Conservation (phyloP, 2,329 filamentous ascomycete genomes). For the Arthrobotrys megalospora region DNA sequence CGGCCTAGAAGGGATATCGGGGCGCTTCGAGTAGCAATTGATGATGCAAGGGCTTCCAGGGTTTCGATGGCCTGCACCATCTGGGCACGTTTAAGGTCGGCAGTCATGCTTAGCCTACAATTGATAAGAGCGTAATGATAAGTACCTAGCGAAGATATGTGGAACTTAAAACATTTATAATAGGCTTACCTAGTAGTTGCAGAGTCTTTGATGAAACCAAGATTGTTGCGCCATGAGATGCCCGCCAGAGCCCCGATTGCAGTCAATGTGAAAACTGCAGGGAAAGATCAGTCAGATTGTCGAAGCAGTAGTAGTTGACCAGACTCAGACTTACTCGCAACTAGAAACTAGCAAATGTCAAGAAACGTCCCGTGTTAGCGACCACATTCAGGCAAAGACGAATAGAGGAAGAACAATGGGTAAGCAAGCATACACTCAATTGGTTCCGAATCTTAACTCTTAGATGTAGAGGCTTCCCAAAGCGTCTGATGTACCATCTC, state of each 20-base stretch:
- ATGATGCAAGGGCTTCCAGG: slow-evolving; percentile 51
- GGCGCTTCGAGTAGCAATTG: slow-evolving; percentile 57
- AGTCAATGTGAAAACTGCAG: slow-evolving; percentile 55
- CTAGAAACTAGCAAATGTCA: slow-evolving; percentile 33
- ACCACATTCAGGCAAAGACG: neutral
- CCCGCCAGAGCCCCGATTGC: slow-evolving; percentile 53
- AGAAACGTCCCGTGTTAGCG: neutral
- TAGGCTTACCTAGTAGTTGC: slow-evolving; percentile 41
- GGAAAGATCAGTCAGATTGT: slow-evolving; percentile 2
- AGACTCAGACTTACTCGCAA: slow-evolving; percentile 45
- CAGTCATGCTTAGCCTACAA: slow-evolving; percentile 49
- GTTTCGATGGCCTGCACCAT: slow-evolving; percentile 58
- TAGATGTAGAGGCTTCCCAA: slow-evolving; percentile 37
- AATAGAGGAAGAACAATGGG: neutral
- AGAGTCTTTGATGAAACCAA: slow-evolving; percentile 58
- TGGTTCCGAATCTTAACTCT: slow-evolving; percentile 58
- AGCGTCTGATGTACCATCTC: slow-evolving; percentile 44
- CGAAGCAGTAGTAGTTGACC: neutral
- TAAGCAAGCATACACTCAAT: slow-evolving; percentile 47
- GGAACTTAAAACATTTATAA: neutral
- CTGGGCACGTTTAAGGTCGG: slow-evolving; percentile 57
- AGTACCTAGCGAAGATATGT: neutral
- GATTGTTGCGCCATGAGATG: slow-evolving; percentile 60
- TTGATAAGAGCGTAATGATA: neutral
- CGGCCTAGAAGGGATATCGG: slow-evolving; percentile 43